Evolutionary conservation across 331 rosid species (phyloP), one percentile per base, ranked within the genome.

Genomic region (Rhamnella rubrinervis): DNA sequence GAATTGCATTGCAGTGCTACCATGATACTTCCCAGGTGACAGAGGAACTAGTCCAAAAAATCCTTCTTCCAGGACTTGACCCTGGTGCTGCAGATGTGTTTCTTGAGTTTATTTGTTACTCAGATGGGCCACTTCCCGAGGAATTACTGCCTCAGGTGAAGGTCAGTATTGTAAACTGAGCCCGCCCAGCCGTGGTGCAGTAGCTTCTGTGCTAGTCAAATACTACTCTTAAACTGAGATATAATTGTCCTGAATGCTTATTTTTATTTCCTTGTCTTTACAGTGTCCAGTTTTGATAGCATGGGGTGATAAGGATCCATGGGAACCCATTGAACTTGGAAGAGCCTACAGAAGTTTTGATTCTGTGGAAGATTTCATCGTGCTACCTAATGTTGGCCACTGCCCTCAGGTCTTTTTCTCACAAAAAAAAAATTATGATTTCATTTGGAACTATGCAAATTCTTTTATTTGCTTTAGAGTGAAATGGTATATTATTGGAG

Each of bases 301-400:
- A 39, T 93, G 98, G 98, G 98, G 98, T 68, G 98, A 90, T 82
- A 93, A 90, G 84, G 98, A 93, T 83, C 98, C 98, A 16, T 93
- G 98, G 98, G 98, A 93, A 82, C 96, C 98, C 51, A 72, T 93
- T 53, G 92, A 90, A 61, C 82, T 88, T 65, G 98, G 98, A 79
- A 72, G 91, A 78, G 82, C 72, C 63, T 93, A 71, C 26, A 20
- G 64, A 65, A 81, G 80, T 50, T 90, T 90, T 62, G 89, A 85
- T 70, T 81, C 95, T 66, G 98, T 93, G 10, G 95, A 93, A 85
- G 96, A 87, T 75, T 93, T 90, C n/a, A 63, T 93, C 67, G 92
- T 85, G 75, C 87, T 90, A 67, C 96, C 97, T 55, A 82, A 88
- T 75, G 96, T 88, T 74, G 97, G 98, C 19, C 98, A 93, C 66